Percentiles rank a stretch among this genome's conserved stretches.
Evolutionary conservation across 192 early-diverging fungal species (phyloP).

Genomic region (Coemansia sp.): DNA sequence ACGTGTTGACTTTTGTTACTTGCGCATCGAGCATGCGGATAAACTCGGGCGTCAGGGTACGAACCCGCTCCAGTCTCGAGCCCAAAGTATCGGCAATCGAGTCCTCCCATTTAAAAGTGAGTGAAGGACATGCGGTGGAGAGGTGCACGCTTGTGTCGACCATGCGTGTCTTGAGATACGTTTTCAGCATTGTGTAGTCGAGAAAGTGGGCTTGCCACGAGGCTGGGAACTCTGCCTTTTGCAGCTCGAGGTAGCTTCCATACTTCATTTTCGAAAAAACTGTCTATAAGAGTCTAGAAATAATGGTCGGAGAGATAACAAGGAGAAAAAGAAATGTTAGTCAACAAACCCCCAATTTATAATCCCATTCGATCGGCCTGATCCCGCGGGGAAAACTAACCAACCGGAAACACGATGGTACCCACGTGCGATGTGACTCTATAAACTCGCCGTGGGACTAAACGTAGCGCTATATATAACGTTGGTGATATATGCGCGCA

Average conservation of each 20-base stretch:
- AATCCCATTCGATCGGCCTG: no score
- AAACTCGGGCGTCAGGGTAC: constrained; percentile 66
- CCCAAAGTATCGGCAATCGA: constrained; percentile 62
- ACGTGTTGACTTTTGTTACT: constrained; percentile 62
- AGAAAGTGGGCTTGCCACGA: constrained; percentile 70
- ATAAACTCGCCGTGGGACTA: constrained; percentile 20
- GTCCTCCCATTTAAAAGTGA: constrained; percentile 35
- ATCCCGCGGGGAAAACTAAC: no score
- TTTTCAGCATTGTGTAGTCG: constrained; percentile 70
- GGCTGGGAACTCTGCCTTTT: constrained; percentile 61
- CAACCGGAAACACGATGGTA: no score
- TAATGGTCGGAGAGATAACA: not conserved
- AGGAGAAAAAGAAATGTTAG: constrained; percentile 3
- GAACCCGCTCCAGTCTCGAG: constrained; percentile 57
- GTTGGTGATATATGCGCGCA: constrained; percentile 38
- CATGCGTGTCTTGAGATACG: constrained; percentile 63
- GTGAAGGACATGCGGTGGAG: constrained; percentile 37
- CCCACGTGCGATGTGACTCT: not conserved
- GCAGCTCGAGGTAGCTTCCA: constrained; percentile 67
- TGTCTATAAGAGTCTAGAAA: not conserved
- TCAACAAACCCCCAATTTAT: no score
- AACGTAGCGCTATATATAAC: constrained; percentile 30
- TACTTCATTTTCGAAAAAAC: constrained; percentile 64
- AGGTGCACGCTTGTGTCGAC: constrained; percentile 57
- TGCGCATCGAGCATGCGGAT: constrained; percentile 65